Evolutionary conservation across 1,139 yeast species (phyloP).

Genomic region (Schwanniomyces etchellsii): DNA sequence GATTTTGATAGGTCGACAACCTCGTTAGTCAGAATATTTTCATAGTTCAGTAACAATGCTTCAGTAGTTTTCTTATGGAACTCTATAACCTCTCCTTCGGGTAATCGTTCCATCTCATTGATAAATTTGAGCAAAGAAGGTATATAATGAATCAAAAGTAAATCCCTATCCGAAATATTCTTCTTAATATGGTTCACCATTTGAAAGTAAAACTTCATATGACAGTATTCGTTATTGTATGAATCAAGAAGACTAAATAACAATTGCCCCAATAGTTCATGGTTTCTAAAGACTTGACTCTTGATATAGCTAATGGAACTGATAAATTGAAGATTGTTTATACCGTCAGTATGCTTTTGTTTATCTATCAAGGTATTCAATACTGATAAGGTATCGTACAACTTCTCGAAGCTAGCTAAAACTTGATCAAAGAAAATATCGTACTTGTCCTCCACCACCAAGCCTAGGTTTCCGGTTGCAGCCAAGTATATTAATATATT

Average conservation of each 20-base stretch:
- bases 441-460: conserved; percentile 13
- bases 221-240: conserved; percentile 26
- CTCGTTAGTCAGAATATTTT: conserved; percentile 17
- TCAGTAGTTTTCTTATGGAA: conserved; percentile 21
- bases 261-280: conserved; percentile 67
- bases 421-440: conserved; percentile 30
- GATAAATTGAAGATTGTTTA: conserved; percentile 43
- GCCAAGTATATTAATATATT: conserved; percentile 62
- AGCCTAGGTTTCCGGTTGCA: conserved; percentile 22
- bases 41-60: conserved; percentile 17
- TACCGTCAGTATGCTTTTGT: conserved; percentile 42
- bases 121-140: conserved; percentile 54
- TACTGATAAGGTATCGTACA: conserved; percentile 50
- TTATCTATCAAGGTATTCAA: conserved; percentile 64
- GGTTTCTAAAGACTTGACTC: conserved; percentile 57
- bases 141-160: conserved; percentile 55
- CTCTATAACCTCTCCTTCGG: conserved; percentile 20
- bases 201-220: conserved; percentile 27
- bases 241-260: conserved; percentile 44
- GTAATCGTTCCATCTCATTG: conserved; percentile 17
- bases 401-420: conserved; percentile 47
- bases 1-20: conserved; percentile 47
- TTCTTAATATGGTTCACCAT: conserved; percentile 26
- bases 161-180: conserved; percentile 44
- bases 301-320: conserved; percentile 55